Evolutionary conservation across 73 alveolate genomes (phyloP).

Genomic region (Uronychia setigera): DNA sequence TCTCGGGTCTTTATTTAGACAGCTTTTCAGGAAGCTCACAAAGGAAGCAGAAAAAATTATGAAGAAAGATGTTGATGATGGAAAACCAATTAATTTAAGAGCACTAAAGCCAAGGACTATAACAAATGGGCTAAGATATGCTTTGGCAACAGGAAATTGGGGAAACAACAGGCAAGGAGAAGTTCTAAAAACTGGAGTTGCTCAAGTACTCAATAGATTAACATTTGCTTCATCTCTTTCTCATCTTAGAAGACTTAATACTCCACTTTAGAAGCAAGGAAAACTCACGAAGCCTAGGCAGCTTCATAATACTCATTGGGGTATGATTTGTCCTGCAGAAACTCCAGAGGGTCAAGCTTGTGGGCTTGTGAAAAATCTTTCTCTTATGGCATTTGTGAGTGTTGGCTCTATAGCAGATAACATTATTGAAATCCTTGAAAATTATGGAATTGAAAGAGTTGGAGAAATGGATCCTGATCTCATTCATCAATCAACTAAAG

Average conservation of each 20-base stretch:
- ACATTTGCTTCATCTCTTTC: slow-evolving; percentile 97
- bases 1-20: slow-evolving; percentile 92
- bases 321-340: slow-evolving; percentile 99
- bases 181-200: slow-evolving; percentile 98
- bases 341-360: slow-evolving; percentile 99
- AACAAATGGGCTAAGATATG: slow-evolving; percentile 90
- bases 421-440: slow-evolving; percentile 72
- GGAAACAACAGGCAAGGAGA: slow-evolving; percentile 91
- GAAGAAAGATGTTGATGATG: slow-evolving; percentile 75
- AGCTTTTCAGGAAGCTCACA: slow-evolving; percentile 84
- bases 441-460: slow-evolving; percentile 83
- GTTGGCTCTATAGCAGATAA: slow-evolving; percentile 82
- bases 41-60: slow-evolving; percentile 81
- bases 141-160: slow-evolving; percentile 99
- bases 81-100: slow-evolving; percentile 40
- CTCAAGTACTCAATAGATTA: slow-evolving; percentile 97
- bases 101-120: slow-evolving; percentile 80
- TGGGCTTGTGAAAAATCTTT: slow-evolving; percentile 99
- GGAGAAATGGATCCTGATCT: slow-evolving; percentile 74
- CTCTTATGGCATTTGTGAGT: slow-evolving; percentile 97
- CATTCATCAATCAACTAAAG: slow-evolving; percentile 86
- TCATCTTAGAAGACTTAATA: slow-evolving; percentile 98
- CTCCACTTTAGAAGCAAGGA: slow-evolving; percentile 95
- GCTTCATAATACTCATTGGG: slow-evolving; percentile 99
- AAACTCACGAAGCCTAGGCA: slow-evolving; percentile 99